These are phyloP conservation scores for Spathaspora hagerdaliae DNA, from an alignment of 805 yeast genomes.

Conservation along the genomic window DNA sequence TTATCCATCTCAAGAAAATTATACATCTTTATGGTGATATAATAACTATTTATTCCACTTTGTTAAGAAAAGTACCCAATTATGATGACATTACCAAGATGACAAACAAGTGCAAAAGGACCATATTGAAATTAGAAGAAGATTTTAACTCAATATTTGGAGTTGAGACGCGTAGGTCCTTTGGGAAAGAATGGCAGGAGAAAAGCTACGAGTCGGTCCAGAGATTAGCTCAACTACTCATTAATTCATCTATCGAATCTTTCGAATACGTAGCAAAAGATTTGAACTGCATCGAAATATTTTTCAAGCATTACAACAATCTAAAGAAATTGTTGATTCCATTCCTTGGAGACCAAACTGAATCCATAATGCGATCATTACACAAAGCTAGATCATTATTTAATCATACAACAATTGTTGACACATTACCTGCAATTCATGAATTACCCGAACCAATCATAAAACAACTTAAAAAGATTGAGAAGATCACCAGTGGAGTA, in stretches of 20 bases:
- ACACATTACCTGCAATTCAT: conserved; percentile 17
- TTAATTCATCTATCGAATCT: conserved; percentile 12
- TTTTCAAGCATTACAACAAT: conserved; percentile 35
- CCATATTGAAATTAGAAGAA: conserved; percentile 24
- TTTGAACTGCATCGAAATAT: conserved; percentile 33
- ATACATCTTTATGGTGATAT: conserved; percentile 35
- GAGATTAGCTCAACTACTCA: conserved; percentile 14
- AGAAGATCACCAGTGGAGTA: conserved; percentile 35
- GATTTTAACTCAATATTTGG: conserved; percentile 29
- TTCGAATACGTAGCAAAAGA: conserved; percentile 18
- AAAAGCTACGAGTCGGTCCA: conserved; percentile 21
- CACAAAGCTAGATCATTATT: conserved; percentile 23
- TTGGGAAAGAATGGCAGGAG: conserved; percentile 19
- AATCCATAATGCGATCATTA: conserved; percentile 21
- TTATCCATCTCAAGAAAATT: conserved; percentile 26
- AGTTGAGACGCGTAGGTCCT: background rate
- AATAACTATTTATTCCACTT: conserved; percentile 35
- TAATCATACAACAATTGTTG: conserved; percentile 27
- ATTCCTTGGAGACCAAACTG: conserved; percentile 29
- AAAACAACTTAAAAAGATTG: conserved; percentile 30
- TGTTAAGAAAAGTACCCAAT: conserved; percentile 34
- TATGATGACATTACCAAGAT: conserved; percentile 38
- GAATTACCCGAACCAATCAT: conserved; percentile 19
- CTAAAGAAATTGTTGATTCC: conserved; percentile 36
- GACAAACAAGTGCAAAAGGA: conserved; percentile 19